phyloP scores from a whole-genome alignment of 2,329 filamentous ascomycete species.

The Pseudocercospora crystallina region DNA sequence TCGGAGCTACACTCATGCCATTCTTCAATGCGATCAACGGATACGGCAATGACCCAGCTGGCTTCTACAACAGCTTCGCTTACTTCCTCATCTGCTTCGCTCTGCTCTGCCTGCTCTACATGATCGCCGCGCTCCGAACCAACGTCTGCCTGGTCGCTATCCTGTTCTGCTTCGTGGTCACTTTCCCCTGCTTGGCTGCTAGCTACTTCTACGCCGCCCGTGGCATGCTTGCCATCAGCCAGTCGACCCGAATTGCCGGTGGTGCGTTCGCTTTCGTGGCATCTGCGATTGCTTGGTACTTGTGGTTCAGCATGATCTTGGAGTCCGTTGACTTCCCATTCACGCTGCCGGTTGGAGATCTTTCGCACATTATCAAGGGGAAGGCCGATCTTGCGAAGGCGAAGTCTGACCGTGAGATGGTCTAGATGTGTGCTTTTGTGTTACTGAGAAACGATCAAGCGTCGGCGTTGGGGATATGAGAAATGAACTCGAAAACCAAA shows the following conservation, averaged over 20 bases:
- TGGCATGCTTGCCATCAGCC: conserved; percentile 6
- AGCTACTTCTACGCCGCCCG: conserved; percentile 17
- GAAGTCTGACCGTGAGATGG: conserved; percentile 15
- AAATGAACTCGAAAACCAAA: no score
- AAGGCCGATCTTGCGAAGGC: conserved; percentile 12
- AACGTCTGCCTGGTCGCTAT: conserved; percentile 25
- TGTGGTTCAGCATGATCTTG: conserved; percentile 19
- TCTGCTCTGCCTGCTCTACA: conserved; percentile 20
- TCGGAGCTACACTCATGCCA: conserved; percentile 5
- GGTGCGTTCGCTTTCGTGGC: conserved; percentile 16
- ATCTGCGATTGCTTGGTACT: conserved; percentile 18
- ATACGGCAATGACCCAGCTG: conserved; percentile 5
- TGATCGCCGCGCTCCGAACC: conserved; percentile 20
- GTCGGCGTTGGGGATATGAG: no score
- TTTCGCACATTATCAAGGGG: conserved; percentile 21
- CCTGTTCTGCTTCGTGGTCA: conserved; percentile 20
- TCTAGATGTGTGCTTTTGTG: neutral
- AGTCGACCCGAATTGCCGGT: conserved; percentile 10
- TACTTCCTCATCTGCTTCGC: conserved; percentile 18
- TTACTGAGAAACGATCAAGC: no score
- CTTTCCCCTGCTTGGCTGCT: conserved; percentile 19
- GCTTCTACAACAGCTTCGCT: conserved; percentile 17
- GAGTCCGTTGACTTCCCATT: conserved; percentile 24
- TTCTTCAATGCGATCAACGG: conserved; percentile 4
- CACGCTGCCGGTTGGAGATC: conserved; percentile 20